These are phyloP conservation scores for Cucumis sativus DNA, from an alignment of 306 rosid genomes.

Conservation along the genomic window Cucumber_9930_V3 NC_026660.2:10047001-10047500, in stretches of 20 bases:
- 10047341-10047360: neutral
- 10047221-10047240: conserved; percentile 1
- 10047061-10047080: neutral
- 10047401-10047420: neutral
- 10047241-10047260: neutral
- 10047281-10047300: neutral
- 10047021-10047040: neutral
- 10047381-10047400: neutral
- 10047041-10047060: neutral
- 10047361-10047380: neutral
- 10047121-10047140: neutral
- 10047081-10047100: neutral
- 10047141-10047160: neutral
- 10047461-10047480: neutral
- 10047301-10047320: neutral
- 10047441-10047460: neutral
- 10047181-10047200: neutral
- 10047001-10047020: neutral
- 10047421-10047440: neutral
- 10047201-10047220: conserved; percentile 1
- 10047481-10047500: neutral
- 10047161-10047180: neutral
- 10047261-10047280: neutral
- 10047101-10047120: neutral
- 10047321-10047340: neutral